Evolutionary conservation across 164 flowering plant genomes (phyloP).

Genomic region (Magnolia officinalis): DNA sequence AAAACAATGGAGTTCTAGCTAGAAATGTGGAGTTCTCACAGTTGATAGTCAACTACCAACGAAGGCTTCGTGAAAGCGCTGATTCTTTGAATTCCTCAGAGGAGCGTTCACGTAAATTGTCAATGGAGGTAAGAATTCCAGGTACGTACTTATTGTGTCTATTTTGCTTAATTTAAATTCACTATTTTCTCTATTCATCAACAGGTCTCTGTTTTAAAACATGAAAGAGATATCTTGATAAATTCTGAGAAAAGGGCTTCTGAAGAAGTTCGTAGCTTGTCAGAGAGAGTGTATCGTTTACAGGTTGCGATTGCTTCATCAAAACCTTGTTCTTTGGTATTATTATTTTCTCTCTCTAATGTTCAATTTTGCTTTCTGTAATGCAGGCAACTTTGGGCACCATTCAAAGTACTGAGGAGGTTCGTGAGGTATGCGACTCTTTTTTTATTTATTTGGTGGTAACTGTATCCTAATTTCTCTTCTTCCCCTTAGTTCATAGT

Average conservation of each 20-base stretch:
- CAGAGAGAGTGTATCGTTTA: constrained; percentile 71
- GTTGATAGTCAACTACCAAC: constrained; percentile 72
- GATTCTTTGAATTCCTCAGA: constrained; percentile 60
- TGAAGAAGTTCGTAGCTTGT: constrained; percentile 76
- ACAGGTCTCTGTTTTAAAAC: constrained; percentile 68
- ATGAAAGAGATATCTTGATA: constrained; percentile 68
- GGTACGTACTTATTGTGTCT: neutral
- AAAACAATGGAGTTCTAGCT: constrained; percentile 50
- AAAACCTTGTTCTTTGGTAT: neutral
- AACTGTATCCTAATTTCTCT: neutral
- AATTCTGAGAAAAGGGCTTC: constrained; percentile 82
- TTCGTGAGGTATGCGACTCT: constrained; percentile 61
- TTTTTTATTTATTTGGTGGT: neutral
- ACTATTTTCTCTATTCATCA: neutral
- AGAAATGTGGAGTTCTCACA: constrained; percentile 91
- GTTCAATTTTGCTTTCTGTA: neutral
- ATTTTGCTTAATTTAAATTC: neutral
- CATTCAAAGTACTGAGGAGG: constrained; percentile 71
- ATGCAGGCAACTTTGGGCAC: constrained; percentile 81
- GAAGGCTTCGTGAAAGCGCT: constrained; percentile 69
- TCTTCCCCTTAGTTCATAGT: neutral
- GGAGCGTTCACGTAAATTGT: constrained; percentile 66
- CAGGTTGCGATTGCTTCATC: constrained; percentile 45
- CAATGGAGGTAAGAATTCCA: constrained; percentile 59
- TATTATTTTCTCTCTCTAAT: neutral